Evolutionary conservation across 495 filamentous ascomycete genomes (phyloP), one percentile per base, ranked within the genome.

Genomic region (Penicillium nucicola): DNA sequence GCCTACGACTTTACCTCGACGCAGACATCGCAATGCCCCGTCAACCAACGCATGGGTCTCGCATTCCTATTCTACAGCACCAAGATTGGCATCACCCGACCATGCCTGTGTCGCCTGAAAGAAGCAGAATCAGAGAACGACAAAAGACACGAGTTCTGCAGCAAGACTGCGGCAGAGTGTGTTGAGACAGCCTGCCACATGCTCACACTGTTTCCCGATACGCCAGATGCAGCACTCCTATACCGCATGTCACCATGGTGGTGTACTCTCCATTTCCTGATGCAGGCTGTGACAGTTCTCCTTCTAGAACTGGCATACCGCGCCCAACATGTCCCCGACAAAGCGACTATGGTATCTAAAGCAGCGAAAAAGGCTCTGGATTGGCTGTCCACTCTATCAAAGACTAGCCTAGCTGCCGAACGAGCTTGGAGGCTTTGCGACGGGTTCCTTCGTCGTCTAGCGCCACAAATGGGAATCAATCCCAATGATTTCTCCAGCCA

Each of bases 231-330:
- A 12, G 52, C 53, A n/a, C 45, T 69, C 1, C 61, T 85, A 3
- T 77, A 83, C 55, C 67, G 67, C 13, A 70, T 74, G 18, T 70
- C 73, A 2, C 79, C 81, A 17, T 87, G 83, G 82, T 87, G 84
- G 84, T 79, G 72, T 45, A 70, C 78, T 5, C 60, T 86, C 1
- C 84, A 86, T 60, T 81, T 82, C 37, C 60, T 86, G 13, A 84
- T 83, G 69, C 81, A 84, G 63, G 78, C 83, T 13, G 70, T 77
- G 0, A 76, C 75, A 0, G 72, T 86, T 1, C 67, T 87, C 4
- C 70, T 86, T 31, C 62, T 84, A 9, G 84, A 86, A 45, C 73
- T 83, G 35, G 65, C 78, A 14, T 81, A 78, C 49, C 61, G 66
- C 23, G 69, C 71, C 12, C 72, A 80, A 50, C 79, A 83, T 58